phyloP scores from a whole-genome alignment of 139 green algal genomes.

The Volvox africanus region DNA sequence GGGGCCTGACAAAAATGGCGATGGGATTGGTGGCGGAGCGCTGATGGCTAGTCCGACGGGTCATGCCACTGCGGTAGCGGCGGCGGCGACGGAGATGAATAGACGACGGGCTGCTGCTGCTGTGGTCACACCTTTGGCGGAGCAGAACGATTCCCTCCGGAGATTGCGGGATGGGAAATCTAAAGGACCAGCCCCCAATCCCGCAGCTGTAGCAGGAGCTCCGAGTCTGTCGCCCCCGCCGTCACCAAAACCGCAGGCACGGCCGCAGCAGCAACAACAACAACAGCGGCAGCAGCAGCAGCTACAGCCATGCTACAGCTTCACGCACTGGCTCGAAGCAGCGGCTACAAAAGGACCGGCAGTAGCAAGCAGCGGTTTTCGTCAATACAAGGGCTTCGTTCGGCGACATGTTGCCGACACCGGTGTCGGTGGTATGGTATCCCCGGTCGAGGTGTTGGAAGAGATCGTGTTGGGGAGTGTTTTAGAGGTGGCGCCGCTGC shows the following conservation, averaged over 20 bases:
- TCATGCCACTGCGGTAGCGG: not conserved
- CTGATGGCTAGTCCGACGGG: too few relatives aligned
- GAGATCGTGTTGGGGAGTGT: not conserved
- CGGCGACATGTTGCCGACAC: not conserved
- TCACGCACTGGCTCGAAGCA: not conserved
- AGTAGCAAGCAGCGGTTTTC: not conserved
- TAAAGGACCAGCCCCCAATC: too few relatives aligned
- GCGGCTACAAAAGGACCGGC: not conserved
- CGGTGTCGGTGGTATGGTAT: not conserved
- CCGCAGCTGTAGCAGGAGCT: too few relatives aligned
- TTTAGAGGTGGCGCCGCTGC: constrained; percentile 42
- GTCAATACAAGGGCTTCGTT: not conserved
- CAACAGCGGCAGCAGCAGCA: not conserved
- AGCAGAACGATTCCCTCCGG: not conserved
- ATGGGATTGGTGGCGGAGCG: too few relatives aligned
- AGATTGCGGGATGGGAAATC: too few relatives aligned
- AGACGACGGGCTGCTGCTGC: not conserved
- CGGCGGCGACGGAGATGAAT: not conserved
- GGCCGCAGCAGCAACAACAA: not conserved
- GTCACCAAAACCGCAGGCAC: not conserved
- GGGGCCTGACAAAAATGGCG: too few relatives aligned
- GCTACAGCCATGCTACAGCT: not conserved
- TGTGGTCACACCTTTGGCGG: not conserved
- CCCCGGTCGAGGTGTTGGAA: not conserved
- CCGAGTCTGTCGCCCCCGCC: not conserved